phyloP scores from a whole-genome alignment of 202 grass and related monocot genomes.

The Schoenoplectus triqueter region DNA sequence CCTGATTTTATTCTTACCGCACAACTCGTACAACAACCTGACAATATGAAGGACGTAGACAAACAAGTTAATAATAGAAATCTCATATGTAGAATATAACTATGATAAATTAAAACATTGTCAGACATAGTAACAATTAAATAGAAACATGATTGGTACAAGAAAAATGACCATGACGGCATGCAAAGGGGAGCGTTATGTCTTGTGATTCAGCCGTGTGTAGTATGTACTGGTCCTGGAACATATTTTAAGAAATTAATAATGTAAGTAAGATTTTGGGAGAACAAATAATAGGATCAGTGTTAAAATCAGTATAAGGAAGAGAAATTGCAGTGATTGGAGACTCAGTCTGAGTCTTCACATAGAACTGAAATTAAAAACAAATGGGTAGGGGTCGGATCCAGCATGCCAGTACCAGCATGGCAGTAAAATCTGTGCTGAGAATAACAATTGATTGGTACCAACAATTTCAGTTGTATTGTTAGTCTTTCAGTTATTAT shows the following conservation, averaged over 20 bases:
- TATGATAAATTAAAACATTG: background rate
- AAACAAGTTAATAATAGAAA: background rate
- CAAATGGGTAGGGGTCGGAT: background rate
- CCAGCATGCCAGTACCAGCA: background rate
- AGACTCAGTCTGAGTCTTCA: background rate
- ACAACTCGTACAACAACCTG: constrained; percentile 96
- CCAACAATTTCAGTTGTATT: background rate
- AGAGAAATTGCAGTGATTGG: background rate
- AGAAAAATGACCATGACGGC: constrained; percentile 70
- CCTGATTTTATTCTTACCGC: constrained; percentile 90
- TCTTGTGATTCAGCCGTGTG: constrained; percentile 91
- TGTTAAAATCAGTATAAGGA: no score
- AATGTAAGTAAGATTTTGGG: background rate
- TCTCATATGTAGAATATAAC: background rate
- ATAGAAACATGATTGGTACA: background rate
- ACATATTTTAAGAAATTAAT: background rate
- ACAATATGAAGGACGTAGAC: constrained; percentile 15
- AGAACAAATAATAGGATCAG: no score
- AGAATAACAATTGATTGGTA: no score
- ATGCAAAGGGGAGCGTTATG: constrained; percentile 79
- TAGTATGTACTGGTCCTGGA: constrained; percentile 93
- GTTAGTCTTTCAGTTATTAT: background rate
- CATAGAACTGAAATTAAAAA: background rate
- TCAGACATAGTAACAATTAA: background rate
- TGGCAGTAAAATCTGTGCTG: background rate